phyloP scores from a whole-genome alignment of 495 filamentous ascomycete species.

The Thozetella sp. region DNA sequence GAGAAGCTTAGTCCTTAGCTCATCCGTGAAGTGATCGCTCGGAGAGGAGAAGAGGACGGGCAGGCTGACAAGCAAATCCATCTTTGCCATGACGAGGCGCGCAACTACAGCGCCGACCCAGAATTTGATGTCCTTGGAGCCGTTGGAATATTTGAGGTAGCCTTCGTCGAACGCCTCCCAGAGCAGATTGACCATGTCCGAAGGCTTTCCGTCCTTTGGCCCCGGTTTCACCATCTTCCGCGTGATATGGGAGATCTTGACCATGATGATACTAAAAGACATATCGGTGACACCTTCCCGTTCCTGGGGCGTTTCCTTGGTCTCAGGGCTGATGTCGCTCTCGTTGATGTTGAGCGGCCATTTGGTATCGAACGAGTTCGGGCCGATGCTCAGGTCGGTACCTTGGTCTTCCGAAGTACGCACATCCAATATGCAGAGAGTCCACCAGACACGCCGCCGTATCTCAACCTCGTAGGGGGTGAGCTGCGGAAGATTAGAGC shows the following conservation, averaged over 20 bases:
- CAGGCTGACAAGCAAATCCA: constrained; percentile 38
- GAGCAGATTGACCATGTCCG: constrained; percentile 58
- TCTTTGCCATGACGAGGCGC: constrained; percentile 63
- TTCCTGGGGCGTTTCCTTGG: constrained; percentile 25
- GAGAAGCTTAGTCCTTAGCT: constrained; percentile 68
- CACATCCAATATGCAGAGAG: constrained; percentile 40
- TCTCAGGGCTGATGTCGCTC: constrained; percentile 37
- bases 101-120: constrained; percentile 69
- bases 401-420: constrained; percentile 38
- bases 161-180: constrained; percentile 62
- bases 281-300: constrained; percentile 34
- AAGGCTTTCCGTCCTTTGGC: constrained; percentile 13
- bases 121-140: constrained; percentile 58
- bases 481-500: constrained; percentile 33
- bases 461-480: constrained; percentile 50
- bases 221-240: constrained; percentile 36
- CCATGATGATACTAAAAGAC: constrained; percentile 22
- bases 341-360: constrained; percentile 49
- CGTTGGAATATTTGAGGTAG: constrained; percentile 59
- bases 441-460: constrained; percentile 50
- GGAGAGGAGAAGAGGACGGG: constrained; percentile 39
- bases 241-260: constrained; percentile 28
- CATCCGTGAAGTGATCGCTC: constrained; percentile 41
- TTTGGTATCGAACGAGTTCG: constrained; percentile 36
- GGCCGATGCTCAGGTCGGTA: constrained; percentile 37